Evolutionary conservation across 176 grass and related monocot species (phyloP).

Genomic region (Aegilops speltoides): DNA sequence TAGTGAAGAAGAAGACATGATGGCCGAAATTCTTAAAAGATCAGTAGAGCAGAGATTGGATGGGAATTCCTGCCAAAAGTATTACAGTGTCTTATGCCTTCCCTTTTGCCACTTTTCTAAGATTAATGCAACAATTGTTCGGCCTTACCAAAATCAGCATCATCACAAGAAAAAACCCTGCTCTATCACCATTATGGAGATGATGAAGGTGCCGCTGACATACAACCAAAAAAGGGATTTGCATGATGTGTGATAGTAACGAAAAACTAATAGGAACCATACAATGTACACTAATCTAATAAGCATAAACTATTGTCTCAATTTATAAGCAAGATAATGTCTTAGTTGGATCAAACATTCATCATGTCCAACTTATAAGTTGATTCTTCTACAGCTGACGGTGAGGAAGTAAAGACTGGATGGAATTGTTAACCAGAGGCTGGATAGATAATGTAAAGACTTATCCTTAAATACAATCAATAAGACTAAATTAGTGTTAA

Average conservation of each 20-base stretch:
- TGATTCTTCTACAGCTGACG: slow-evolving; percentile 91
- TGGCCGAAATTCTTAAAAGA: background rate
- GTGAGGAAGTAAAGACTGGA: slow-evolving; percentile 52
- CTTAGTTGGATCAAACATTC: slow-evolving; percentile 64
- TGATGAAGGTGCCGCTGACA: slow-evolving; percentile 80
- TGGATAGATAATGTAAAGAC: too few relatives aligned
- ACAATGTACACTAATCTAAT: slow-evolving; percentile 73
- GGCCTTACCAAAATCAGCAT: slow-evolving; percentile 92
- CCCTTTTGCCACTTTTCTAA: slow-evolving; percentile 95
- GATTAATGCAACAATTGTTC: slow-evolving; percentile 93
- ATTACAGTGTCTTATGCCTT: slow-evolving; percentile 87
- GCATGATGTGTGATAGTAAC: slow-evolving; percentile 28
- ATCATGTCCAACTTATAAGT: slow-evolving; percentile 80
- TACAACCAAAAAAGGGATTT: slow-evolving; percentile 37
- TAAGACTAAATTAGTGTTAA: too few relatives aligned
- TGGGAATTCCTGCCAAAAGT: slow-evolving; percentile 18
- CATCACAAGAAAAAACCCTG: slow-evolving; percentile 86
- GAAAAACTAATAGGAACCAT: slow-evolving; percentile 2
- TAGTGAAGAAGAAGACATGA: slow-evolving; percentile 7
- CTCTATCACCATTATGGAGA: slow-evolving; percentile 80
- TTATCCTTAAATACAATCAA: too few relatives aligned
- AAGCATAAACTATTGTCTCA: slow-evolving; percentile 92
- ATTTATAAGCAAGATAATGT: slow-evolving; percentile 92
- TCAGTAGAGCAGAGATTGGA: background rate
- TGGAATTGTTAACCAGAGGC: too few relatives aligned